Percentiles rank a stretch among this genome's conserved stretches.
phyloP scores from a whole-genome alignment of 768 basidiomycete genomes.

The Lyophyllum shimeji region DNA sequence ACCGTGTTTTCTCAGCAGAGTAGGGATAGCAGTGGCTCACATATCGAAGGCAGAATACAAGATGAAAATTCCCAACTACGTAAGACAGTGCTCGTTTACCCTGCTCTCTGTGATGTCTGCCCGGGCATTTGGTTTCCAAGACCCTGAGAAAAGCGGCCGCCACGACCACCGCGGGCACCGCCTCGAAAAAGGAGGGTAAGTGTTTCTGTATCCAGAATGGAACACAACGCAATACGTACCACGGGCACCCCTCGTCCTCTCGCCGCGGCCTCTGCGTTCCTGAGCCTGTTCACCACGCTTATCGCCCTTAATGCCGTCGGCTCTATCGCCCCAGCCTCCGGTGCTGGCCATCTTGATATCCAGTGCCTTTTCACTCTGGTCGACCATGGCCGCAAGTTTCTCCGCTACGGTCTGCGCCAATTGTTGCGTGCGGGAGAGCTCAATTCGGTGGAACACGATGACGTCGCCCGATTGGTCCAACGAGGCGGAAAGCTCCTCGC shows the following conservation, averaged over 20 bases:
- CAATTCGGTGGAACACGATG: slow-evolving; percentile 91
- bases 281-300: slow-evolving; percentile 79
- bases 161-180: slow-evolving; percentile 64
- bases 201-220: neutral
- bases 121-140: slow-evolving; percentile 77
- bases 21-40: neutral
- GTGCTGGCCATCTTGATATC: slow-evolving; percentile 79
- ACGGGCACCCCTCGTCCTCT: slow-evolving; percentile 61
- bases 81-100: slow-evolving; percentile 13
- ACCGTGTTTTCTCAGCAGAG: no score
- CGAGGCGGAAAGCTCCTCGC: slow-evolving; percentile 89
- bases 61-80: neutral
- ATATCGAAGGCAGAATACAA: neutral
- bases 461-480: slow-evolving; percentile 90
- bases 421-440: slow-evolving; percentile 85
- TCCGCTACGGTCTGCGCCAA: slow-evolving; percentile 89
- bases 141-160: slow-evolving; percentile 81
- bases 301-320: slow-evolving; percentile 70
- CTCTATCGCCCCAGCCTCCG: slow-evolving; percentile 63
- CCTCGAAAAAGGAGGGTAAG: slow-evolving; percentile 33
- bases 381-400: slow-evolving; percentile 80
- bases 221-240: slow-evolving; percentile 38
- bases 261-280: slow-evolving; percentile 75
- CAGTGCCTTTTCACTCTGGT: slow-evolving; percentile 89
- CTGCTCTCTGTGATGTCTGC: slow-evolving; percentile 31